Evolutionary conservation across 2,329 filamentous ascomycete species (phyloP).

Genomic region (Rutstroemia sp.): DNA sequence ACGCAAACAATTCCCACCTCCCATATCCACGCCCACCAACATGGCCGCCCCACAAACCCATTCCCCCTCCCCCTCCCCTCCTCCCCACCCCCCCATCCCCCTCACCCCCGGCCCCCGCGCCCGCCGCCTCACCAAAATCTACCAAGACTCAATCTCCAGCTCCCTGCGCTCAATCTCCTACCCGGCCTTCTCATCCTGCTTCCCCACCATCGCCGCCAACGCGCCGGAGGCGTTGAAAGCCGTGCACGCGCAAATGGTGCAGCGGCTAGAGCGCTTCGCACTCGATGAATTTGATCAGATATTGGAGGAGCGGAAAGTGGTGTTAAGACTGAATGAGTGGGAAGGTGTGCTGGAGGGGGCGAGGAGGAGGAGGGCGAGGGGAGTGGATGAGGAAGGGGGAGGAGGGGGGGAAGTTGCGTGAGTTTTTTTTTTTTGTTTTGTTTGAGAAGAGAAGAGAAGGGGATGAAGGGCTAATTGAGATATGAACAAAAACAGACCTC

Average conservation of each 20-base stretch:
- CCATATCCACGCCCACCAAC: too few relatives aligned
- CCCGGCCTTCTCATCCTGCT: constrained; percentile 53
- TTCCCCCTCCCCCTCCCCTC: constrained; percentile 20
- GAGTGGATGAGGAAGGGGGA: neutral
- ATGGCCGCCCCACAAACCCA: constrained; percentile 1
- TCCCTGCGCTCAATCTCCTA: constrained; percentile 49
- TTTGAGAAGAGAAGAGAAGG: too few relatives aligned
- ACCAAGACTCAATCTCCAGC: constrained; percentile 42
- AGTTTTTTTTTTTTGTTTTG: neutral
- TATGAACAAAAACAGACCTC: constrained; percentile 35
- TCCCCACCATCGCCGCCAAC: constrained; percentile 48
- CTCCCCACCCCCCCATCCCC: neutral
- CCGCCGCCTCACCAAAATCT: constrained; percentile 45
- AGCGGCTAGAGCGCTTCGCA: constrained; percentile 46
- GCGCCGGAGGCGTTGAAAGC: constrained; percentile 44
- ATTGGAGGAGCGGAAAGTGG: constrained; percentile 42
- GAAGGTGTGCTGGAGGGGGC: constrained; percentile 49
- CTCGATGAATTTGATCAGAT: constrained; percentile 52
- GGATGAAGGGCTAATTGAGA: too few relatives aligned
- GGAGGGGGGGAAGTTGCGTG: neutral
- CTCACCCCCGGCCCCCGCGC: constrained; percentile 49
- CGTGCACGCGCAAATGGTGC: constrained; percentile 52
- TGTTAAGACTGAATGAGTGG: constrained; percentile 51
- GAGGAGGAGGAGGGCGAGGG: constrained; percentile 14
- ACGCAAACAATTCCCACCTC: neutral